phyloP scores from a whole-genome alignment of 306 rosid species.

The Vigna nakashimae region DNA sequence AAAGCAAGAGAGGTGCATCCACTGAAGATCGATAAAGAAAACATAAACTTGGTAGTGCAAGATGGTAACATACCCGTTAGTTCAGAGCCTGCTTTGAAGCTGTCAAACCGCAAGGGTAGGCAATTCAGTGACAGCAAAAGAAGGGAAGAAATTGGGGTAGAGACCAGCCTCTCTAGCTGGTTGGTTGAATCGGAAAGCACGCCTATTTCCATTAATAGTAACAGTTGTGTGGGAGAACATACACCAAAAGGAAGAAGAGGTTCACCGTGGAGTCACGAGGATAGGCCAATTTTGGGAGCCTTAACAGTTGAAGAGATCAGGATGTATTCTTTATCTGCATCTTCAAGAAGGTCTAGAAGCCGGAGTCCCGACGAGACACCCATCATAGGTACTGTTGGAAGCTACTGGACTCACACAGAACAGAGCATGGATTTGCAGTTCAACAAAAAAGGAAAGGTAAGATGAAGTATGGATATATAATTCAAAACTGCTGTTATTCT shows the following conservation, averaged over 20 bases:
- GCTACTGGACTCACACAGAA: conserved; percentile 77
- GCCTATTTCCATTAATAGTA: conserved; percentile 42
- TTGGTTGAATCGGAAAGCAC: conserved; percentile 65
- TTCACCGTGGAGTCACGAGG: conserved; percentile 49
- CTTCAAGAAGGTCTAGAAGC: conserved; percentile 54
- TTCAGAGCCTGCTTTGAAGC: conserved; percentile 54
- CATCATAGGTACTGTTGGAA: conserved; percentile 77
- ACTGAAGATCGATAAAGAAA: conserved; percentile 66
- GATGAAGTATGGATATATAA: not conserved
- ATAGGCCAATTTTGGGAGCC: conserved; percentile 74
- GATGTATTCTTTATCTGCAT: conserved; percentile 46
- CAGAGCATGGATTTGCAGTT: conserved; percentile 53
- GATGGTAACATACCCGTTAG: conserved; percentile 30
- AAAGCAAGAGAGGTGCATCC: conserved; percentile 42
- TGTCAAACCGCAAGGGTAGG: conserved; percentile 39
- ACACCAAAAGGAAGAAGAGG: conserved; percentile 48
- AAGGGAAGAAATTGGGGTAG: conserved; percentile 52
- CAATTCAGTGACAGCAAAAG: conserved; percentile 15
- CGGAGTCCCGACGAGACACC: conserved; percentile 59
- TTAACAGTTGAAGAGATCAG: conserved; percentile 59
- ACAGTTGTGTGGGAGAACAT: conserved; percentile 46
- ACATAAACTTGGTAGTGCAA: conserved; percentile 43
- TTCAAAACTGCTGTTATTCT: too few species aligned
- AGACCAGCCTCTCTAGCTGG: conserved; percentile 93
- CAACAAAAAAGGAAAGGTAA: conserved; percentile 45